phyloP scores from a whole-genome alignment of 1,284 basidiomycete species.

The Tylopilus sp. region DNA sequence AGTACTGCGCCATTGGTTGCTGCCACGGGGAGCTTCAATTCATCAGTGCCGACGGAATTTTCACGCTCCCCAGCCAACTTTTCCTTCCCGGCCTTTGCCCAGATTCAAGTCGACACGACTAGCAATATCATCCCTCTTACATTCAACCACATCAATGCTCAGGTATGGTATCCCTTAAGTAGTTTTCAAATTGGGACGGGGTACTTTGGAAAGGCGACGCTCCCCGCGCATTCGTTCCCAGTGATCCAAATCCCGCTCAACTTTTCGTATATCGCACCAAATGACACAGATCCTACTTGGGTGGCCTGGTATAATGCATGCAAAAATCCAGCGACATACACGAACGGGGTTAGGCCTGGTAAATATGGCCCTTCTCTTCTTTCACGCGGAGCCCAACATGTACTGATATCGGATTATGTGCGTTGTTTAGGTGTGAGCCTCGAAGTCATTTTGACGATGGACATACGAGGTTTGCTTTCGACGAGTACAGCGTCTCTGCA shows the following conservation, averaged over 20 bases:
- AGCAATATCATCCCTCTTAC: slow-evolving; percentile 71
- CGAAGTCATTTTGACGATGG: slow-evolving; percentile 62
- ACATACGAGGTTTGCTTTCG: slow-evolving; percentile 65
- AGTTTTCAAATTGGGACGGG: slow-evolving; percentile 63
- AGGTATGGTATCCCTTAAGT: slow-evolving; percentile 64
- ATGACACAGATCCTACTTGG: slow-evolving; percentile 81
- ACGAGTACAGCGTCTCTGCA: slow-evolving; percentile 51
- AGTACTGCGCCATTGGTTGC: slow-evolving; percentile 51
- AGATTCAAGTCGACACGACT: slow-evolving; percentile 69
- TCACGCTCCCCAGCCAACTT: slow-evolving; percentile 78
- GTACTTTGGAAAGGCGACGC: slow-evolving; percentile 48
- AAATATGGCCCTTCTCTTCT: slow-evolving; percentile 35
- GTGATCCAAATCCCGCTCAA: slow-evolving; percentile 69
- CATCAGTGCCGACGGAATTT: slow-evolving; percentile 58
- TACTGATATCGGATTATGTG: not conserved
- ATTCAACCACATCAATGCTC: slow-evolving; percentile 62
- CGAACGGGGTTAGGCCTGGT: slow-evolving; percentile 60
- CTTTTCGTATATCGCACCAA: slow-evolving; percentile 78
- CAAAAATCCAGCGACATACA: slow-evolving; percentile 52
- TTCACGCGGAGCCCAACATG: not conserved
- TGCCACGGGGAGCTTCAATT: slow-evolving; percentile 54
- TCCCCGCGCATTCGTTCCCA: slow-evolving; percentile 63
- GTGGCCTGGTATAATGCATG: slow-evolving; percentile 77
- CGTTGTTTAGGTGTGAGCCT: slow-evolving; percentile 61
- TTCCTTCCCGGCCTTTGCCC: slow-evolving; percentile 72